A percentile compares a stretch with the other conserved stretches of the same genome.
phyloP scores from a whole-genome alignment of 495 filamentous ascomycete species.

The Penicillium mononematosum region DNA sequence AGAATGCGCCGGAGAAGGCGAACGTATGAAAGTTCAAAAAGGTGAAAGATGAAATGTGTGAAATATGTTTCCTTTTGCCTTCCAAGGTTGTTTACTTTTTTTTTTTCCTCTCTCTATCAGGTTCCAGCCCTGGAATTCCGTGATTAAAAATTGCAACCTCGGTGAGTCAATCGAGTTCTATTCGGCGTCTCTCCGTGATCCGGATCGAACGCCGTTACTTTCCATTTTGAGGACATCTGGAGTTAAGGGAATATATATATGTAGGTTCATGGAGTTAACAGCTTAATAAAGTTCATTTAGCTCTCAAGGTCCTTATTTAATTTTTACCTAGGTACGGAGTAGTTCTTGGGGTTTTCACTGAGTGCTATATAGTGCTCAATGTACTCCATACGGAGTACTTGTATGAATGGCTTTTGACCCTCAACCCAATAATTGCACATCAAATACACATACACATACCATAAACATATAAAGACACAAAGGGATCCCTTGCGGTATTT shows the following conservation, averaged over 20 bases:
- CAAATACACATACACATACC: background rate
- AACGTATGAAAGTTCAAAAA: background rate
- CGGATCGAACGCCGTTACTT: constrained; percentile 1
- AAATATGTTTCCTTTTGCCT: background rate
- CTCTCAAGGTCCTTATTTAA: background rate
- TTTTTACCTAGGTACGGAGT: too few species aligned
- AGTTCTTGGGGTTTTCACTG: background rate
- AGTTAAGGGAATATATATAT: background rate
- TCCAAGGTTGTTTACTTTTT: background rate
- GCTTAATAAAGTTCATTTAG: background rate
- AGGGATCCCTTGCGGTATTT: constrained; percentile 1
- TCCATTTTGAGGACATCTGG: background rate
- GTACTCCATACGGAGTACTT: background rate
- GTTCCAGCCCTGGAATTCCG: background rate
- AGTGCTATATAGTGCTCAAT: background rate
- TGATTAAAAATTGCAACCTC: constrained; percentile 23
- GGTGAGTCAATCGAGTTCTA: constrained; percentile 31
- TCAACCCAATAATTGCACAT: background rate
- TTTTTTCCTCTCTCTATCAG: background rate
- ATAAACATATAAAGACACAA: background rate
- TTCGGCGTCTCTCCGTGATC: constrained; percentile 17
- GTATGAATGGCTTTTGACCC: background rate
- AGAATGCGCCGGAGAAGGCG: constrained; percentile 14
- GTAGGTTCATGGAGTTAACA: background rate
- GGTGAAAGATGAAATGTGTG: background rate